A percentile compares a stretch with the other conserved stretches of the same genome.
phyloP scores from a whole-genome alignment of 306 rosid species.

The Cucurbita ficifolia region DNA sequence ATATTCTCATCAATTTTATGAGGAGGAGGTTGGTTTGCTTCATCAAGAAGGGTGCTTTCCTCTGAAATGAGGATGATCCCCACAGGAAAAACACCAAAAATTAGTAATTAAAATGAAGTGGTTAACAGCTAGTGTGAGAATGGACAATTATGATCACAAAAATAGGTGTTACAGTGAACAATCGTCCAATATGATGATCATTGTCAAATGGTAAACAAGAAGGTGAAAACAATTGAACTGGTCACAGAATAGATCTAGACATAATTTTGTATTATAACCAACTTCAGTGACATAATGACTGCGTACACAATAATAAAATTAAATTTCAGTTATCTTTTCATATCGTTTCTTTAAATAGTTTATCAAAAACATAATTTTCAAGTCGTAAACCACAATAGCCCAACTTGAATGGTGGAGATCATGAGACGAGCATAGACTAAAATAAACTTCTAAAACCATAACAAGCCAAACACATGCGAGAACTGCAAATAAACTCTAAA shows the following conservation, averaged over 20 bases:
- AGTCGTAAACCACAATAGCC: neutral
- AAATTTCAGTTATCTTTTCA: neutral
- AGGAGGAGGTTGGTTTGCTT: conserved; percentile 49
- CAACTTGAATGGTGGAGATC: neutral
- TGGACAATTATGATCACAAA: neutral
- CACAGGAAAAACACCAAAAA: neutral
- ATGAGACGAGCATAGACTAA: neutral
- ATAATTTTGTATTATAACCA: neutral
- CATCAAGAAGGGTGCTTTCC: conserved; percentile 34
- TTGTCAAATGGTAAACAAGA: neutral
- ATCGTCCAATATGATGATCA: neutral
- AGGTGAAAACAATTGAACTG: neutral
- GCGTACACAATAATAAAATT: neutral
- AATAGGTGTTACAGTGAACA: neutral
- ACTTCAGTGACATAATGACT: neutral
- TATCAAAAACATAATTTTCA: neutral
- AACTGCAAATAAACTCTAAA: neutral
- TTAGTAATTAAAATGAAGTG: neutral
- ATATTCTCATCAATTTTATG: conserved; percentile 92
- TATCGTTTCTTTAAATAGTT: neutral
- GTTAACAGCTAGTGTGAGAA: neutral
- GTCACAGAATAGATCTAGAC: neutral
- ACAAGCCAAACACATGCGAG: neutral
- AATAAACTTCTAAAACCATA: neutral
- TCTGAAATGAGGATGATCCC: conserved; percentile 21